These are phyloP conservation scores for Rhizoclosmatium sp. DNA, from an alignment of 192 early-diverging fungal genomes.

Conservation along the genomic window DNA sequence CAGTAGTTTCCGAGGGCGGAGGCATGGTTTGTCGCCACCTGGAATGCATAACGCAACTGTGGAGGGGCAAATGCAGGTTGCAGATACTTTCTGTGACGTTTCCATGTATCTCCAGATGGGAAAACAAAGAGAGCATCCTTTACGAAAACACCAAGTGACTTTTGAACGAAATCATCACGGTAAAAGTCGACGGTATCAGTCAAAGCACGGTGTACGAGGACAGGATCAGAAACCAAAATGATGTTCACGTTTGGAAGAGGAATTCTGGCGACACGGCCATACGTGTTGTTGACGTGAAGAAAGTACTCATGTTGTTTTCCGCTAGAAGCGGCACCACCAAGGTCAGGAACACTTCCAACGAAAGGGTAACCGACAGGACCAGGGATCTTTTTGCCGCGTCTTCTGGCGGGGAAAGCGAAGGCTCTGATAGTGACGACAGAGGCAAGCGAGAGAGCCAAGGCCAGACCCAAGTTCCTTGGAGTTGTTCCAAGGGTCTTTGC, in stretches of 20 bases:
- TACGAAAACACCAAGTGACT: constrained; percentile 26
- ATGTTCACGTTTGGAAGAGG: neutral
- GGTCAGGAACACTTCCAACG: constrained; percentile 25
- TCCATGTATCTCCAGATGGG: constrained; percentile 51
- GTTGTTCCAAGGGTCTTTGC: neutral
- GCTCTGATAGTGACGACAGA: neutral
- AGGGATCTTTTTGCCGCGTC: constrained; percentile 1
- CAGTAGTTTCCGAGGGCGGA: neutral
- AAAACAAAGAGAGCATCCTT: constrained; percentile 48
- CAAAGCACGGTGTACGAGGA: constrained; percentile 11
- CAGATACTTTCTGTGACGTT: constrained; percentile 58
- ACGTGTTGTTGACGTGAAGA: neutral
- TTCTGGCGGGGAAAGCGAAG: neutral
- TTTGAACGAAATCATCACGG: neutral
- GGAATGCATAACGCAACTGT: constrained; percentile 46
- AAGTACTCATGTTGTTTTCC: constrained; percentile 16
- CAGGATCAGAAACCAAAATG: constrained; percentile 14
- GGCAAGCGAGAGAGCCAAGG: neutral
- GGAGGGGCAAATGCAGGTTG: constrained; percentile 61
- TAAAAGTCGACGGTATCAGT: constrained; percentile 37
- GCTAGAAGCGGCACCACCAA: neutral
- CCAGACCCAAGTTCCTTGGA: neutral
- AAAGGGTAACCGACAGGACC: constrained; percentile 37
- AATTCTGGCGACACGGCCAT: neutral
- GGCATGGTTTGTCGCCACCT: neutral